These are phyloP conservation scores for Leccinum pellstonianum DNA, from an alignment of 768 basidiomycete species.

Conservation along the genomic window DNA sequence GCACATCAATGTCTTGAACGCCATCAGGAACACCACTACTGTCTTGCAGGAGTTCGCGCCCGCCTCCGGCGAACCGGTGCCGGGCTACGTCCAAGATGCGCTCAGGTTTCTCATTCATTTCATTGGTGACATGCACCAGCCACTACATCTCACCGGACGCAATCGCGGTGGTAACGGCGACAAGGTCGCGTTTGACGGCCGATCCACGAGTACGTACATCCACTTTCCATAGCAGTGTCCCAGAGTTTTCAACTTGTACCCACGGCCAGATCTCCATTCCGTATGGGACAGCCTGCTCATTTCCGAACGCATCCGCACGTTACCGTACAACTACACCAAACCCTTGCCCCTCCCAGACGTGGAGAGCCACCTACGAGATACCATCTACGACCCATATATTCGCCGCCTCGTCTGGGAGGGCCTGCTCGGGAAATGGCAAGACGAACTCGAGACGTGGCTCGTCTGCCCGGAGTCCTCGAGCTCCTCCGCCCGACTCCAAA, in stretches of 20 bases:
- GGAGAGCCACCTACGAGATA: slow-evolving; percentile 65
- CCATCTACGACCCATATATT: slow-evolving; percentile 86
- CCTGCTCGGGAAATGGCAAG: slow-evolving; percentile 62
- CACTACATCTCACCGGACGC: slow-evolving; percentile 86
- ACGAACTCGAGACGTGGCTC: slow-evolving; percentile 64
- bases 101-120: slow-evolving; percentile 94
- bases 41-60: slow-evolving; percentile 53
- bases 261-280: slow-evolving; percentile 67
- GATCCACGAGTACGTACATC: slow-evolving; percentile 60
- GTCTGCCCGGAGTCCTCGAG: slow-evolving; percentile 47
- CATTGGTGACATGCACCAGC: slow-evolving; percentile 91
- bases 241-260: neutral
- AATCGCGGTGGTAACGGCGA: slow-evolving; percentile 85
- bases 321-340: slow-evolving; percentile 70
- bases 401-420: slow-evolving; percentile 89
- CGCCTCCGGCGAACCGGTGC: slow-evolving; percentile 19
- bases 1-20: slow-evolving; percentile 71
- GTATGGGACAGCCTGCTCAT: slow-evolving; percentile 86
- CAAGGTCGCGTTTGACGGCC: slow-evolving; percentile 70
- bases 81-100: slow-evolving; percentile 63
- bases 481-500: slow-evolving; percentile 7
- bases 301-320: slow-evolving; percentile 74
- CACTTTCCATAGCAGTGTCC: neutral
- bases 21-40: slow-evolving; percentile 70
- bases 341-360: slow-evolving; percentile 69